Evolutionary conservation across 805 yeast genomes (phyloP), one percentile per base, ranked within the genome.

Genomic region (Clavispora santaluciae): DNA sequence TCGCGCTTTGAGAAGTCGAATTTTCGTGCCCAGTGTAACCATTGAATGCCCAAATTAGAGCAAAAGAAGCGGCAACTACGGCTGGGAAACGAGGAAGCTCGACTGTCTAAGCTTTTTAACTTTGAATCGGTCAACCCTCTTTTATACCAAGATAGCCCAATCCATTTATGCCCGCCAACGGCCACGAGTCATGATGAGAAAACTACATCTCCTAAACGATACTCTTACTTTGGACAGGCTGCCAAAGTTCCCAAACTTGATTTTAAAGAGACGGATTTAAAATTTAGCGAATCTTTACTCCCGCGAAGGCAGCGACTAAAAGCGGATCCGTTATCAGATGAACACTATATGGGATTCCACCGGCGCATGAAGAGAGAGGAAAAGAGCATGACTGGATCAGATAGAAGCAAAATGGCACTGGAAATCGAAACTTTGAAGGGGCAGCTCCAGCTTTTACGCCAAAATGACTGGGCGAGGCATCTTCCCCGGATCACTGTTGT

Each of bases 331-430:
- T 60, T 85, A 36, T 50, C 59, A 1, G 83, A 79, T 54, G 49
- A 55, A 0, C 15, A 64, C 11, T 80, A 65, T 54, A 51, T 57
- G 22, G 45, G 63, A 11, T 76, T 71, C 50, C 90, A 84, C 59
- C 70, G 70, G 31, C 68, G 75, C 29, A 76, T 83, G 79, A 76
- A 74, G 46, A 75, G 75, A 41, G 81, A 80, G 39, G 95, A 86
- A 57, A 73, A 72, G 43, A 69, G 76, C 35, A 79, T 82, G 75
- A 62, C 69, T 22, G 67, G 66, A 25, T 63, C 73, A 2, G 90
- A 84, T 48, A 64, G 75, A 20, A 74, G 70, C 36, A 70, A 73
- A 41, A 65, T 79, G 33, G 62, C 73, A 36, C 57, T 65, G 7
- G 91, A 83, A 51, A 76, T 78, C 22, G 87, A 81, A 39, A 72